Evolutionary conservation across 306 rosid species (phyloP).

Genomic region (Mucuna pruriens): DNA sequence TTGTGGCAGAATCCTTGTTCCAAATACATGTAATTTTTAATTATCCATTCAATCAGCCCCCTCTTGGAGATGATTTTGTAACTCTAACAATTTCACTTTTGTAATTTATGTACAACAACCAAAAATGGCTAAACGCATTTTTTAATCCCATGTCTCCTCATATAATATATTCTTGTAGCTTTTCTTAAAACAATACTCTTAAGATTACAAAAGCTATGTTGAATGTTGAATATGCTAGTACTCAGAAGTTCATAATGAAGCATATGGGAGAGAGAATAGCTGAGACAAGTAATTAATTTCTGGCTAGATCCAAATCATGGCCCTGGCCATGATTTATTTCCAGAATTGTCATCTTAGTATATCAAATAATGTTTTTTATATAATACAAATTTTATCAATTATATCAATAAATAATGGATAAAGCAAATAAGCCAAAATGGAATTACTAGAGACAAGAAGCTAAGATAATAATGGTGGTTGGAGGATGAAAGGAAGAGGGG

Average conservation of each 20-base stretch:
- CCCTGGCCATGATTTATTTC: not conserved
- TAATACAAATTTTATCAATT: not conserved
- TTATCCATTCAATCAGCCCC: conserved; percentile 52
- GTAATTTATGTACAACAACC: conserved; percentile 40
- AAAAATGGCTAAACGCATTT: conserved; percentile 11
- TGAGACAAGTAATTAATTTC: too few relatives aligned
- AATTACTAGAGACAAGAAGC: not conserved
- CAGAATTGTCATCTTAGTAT: not conserved
- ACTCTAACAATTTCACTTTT: conserved; percentile 34
- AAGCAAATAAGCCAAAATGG: not conserved
- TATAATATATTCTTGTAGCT: not conserved
- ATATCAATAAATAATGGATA: not conserved
- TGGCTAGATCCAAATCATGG: not conserved
- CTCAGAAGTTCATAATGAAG: too few relatives aligned
- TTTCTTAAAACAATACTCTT: not conserved
- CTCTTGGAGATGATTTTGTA: conserved; percentile 50
- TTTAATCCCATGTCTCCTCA: not conserved
- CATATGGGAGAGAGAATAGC: too few relatives aligned
- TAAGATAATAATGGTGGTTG: not conserved
- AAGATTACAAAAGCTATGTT: too few relatives aligned
- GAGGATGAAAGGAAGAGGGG: not conserved
- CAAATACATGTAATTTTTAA: conserved; percentile 33
- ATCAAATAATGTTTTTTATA: not conserved
- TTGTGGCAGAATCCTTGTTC: conserved; percentile 46
- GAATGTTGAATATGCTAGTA: too few relatives aligned